phyloP scores from a whole-genome alignment of 345 rosid species.

The Tarenaya hassleriana region DNA sequence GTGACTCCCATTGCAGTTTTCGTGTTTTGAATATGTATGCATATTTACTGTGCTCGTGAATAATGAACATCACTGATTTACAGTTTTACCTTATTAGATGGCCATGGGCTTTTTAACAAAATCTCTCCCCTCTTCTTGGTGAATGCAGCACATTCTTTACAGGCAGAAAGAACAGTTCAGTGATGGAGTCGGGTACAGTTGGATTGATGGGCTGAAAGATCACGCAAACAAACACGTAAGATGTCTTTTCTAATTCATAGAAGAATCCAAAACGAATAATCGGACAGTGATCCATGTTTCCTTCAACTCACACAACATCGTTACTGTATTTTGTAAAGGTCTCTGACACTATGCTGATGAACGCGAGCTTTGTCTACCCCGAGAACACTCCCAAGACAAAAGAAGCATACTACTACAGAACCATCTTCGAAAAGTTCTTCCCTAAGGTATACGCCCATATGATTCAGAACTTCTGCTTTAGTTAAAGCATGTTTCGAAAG shows the following conservation, averaged over 20 bases:
- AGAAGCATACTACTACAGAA: constrained; percentile 76
- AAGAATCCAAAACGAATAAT: too few relatives aligned
- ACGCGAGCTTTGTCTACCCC: constrained; percentile 69
- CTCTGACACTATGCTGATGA: constrained; percentile 62
- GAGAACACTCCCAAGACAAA: constrained; percentile 77
- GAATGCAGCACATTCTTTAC: constrained; percentile 10
- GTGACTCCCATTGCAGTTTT: constrained; percentile 22
- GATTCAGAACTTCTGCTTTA: too few relatives aligned
- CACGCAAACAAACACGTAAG: constrained; percentile 39
- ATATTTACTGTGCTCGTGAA: constrained; percentile 36
- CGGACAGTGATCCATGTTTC: too few relatives aligned
- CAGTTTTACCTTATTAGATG: constrained; percentile 41
- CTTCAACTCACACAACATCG: too few relatives aligned
- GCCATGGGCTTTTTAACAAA: constrained; percentile 48
- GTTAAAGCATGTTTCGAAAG: too few relatives aligned
- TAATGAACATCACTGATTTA: constrained; percentile 17
- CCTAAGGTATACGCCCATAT: too few relatives aligned
- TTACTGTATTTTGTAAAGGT: constrained; percentile 43
- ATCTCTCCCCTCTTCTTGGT: background rate
- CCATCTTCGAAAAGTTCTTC: constrained; percentile 71
- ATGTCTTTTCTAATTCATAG: too few relatives aligned
- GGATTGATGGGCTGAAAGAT: constrained; percentile 78
- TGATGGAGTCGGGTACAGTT: constrained; percentile 30
- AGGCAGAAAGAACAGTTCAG: constrained; percentile 90
- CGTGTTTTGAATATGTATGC: constrained; percentile 32